These are phyloP conservation scores for Marsdenia floribunda DNA, from an alignment of 257 asterid species.

Conservation along the genomic window DNA sequence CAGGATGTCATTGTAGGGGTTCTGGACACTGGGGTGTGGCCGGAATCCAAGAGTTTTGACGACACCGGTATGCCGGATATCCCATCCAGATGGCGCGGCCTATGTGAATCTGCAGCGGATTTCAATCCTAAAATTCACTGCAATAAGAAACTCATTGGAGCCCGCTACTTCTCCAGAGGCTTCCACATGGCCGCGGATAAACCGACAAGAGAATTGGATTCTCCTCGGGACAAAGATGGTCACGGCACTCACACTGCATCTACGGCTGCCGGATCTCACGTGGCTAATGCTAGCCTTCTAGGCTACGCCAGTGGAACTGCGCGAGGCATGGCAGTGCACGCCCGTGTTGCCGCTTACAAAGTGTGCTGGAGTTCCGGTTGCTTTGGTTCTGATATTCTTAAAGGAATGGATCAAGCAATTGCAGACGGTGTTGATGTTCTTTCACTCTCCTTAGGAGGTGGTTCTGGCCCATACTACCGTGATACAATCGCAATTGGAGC, in stretches of 20 bases:
- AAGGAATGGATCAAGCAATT: slow-evolving; percentile 45
- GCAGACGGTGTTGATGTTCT: slow-evolving; percentile 42
- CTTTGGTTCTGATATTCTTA: slow-evolving; percentile 44
- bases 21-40: slow-evolving; percentile 55
- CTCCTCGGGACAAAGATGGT: slow-evolving; percentile 44
- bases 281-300: slow-evolving; percentile 37
- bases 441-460: slow-evolving; percentile 43
- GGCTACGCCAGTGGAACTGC: slow-evolving; percentile 47
- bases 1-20: slow-evolving; percentile 45
- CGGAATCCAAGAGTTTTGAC: slow-evolving; percentile 39
- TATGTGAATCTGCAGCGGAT: slow-evolving; percentile 32
- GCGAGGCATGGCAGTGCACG: slow-evolving; percentile 44
- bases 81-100: slow-evolving; percentile 40
- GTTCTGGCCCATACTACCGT: slow-evolving; percentile 44
- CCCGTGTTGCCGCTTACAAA: slow-evolving; percentile 42
- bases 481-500: slow-evolving; percentile 49
- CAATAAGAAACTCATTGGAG: slow-evolving; percentile 39
- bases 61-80: slow-evolving; percentile 29
- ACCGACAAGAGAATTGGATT: slow-evolving; percentile 18
- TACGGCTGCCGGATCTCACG: slow-evolving; percentile 39
- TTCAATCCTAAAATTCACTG: slow-evolving; percentile 39
- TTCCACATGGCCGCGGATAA: slow-evolving; percentile 24
- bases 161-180: slow-evolving; percentile 36
- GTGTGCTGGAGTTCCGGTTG: slow-evolving; percentile 41
- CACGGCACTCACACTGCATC: slow-evolving; percentile 50